Percentiles rank a stretch among this genome's conserved stretches.
Evolutionary conservation across 768 basidiomycete species (phyloP).

Genomic region (Phylloporus sp.): DNA sequence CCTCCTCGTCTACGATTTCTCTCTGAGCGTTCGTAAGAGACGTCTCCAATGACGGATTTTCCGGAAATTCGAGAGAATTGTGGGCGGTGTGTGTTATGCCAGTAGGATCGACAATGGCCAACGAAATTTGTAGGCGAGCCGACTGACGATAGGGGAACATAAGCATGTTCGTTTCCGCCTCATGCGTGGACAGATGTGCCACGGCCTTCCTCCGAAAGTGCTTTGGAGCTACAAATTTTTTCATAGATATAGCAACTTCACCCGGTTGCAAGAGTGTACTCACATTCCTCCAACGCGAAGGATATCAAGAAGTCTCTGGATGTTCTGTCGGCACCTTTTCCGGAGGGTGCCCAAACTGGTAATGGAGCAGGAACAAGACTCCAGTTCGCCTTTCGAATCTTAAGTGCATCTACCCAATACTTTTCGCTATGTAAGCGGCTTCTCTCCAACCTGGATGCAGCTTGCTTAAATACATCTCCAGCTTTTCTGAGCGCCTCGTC

Average conservation of each 20-base stretch:
- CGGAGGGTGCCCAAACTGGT: constrained; percentile 61
- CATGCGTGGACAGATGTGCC: constrained; percentile 57
- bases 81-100: constrained; percentile 33
- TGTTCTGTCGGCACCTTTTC: constrained; percentile 75
- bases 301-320: constrained; percentile 78
- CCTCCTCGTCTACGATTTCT: constrained; percentile 76
- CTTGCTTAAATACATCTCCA: constrained; percentile 61
- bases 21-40: constrained; percentile 56
- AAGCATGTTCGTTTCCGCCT: constrained; percentile 39
- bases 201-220: constrained; percentile 63
- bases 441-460: constrained; percentile 65
- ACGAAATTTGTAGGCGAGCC: constrained; percentile 57
- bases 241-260: constrained; percentile 1
- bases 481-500: constrained; percentile 76
- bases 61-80: constrained; percentile 33
- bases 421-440: constrained; percentile 57
- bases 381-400: constrained; percentile 75
- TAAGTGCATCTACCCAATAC: constrained; percentile 81
- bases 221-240: constrained; percentile 47
- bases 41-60: constrained; percentile 41
- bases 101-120: constrained; percentile 34
- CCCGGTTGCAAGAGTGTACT: constrained; percentile 23
- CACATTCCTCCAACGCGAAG: constrained; percentile 80
- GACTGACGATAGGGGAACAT: constrained; percentile 62
- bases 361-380: constrained; percentile 74